Conservation (phyloP, 176 grass and related monocot genomes). For the Metroxylon sagu region DNA sequence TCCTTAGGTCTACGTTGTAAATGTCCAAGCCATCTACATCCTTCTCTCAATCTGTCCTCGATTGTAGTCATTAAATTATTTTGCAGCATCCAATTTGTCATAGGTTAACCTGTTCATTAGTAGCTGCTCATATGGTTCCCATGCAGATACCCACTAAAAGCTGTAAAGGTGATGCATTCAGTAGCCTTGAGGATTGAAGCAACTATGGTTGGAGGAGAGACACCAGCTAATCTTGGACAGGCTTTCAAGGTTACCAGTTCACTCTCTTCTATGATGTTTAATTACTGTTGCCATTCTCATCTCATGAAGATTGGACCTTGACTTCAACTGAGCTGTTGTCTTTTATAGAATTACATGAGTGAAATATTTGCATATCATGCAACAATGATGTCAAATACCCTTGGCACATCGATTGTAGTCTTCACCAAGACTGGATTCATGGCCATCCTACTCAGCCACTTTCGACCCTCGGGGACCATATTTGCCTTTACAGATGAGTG, state of each 20-base stretch:
- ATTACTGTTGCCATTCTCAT: constrained; percentile 7
- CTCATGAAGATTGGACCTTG: constrained; percentile 7
- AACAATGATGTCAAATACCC: constrained; percentile 98
- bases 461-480: constrained; percentile 85
- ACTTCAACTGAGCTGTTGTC: background rate
- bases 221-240: constrained; percentile 68
- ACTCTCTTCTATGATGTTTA: constrained; percentile 1
- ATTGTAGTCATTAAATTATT: no score
- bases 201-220: constrained; percentile 56
- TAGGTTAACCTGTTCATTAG: background rate
- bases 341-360: constrained; percentile 77
- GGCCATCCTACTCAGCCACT: constrained; percentile 95
- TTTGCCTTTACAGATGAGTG: constrained; percentile 98
- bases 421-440: constrained; percentile 95
- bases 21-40: no score
- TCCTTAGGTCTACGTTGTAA: no score
- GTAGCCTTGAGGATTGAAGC: constrained; percentile 89
- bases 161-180: constrained; percentile 98
- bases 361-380: constrained; percentile 99
- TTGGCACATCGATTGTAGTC: constrained; percentile 88
- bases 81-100: background rate
- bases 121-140: background rate
- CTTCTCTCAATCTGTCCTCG: no score
- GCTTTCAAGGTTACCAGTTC: constrained; percentile 63
- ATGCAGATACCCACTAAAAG: constrained; percentile 92